Evolutionary conservation across 2,329 filamentous ascomycete genomes (phyloP), one percentile per base, ranked within the genome.

Genomic region (Colletotrichum somersetense): DNA sequence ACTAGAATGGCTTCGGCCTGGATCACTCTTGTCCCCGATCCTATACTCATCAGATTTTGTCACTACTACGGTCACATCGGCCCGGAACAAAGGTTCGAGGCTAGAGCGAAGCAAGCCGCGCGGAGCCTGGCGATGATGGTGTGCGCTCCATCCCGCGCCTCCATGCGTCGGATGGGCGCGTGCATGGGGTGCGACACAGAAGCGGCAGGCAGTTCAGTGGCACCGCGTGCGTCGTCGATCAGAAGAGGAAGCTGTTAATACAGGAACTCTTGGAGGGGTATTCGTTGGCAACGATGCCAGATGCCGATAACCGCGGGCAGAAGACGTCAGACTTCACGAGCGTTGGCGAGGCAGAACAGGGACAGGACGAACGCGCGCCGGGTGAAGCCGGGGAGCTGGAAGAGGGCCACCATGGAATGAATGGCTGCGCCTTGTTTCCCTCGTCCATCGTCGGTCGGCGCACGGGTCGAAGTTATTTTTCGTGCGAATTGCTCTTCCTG

Each of bases 181-280:
- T 33, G 57, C 26, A 67, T 40, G 68, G 33, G 33, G 42, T 56
- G n/a, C 56, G 48, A 62, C 69, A 62, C 69, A 23, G 53, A 69
- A 72, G 14, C 55, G 59, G 59, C 69, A 72, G 69, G 59, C 57
- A 59, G 42, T 46, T 33, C 30, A 16, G 65, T 68, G 30, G 10
- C 65, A 35, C 48, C 62, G 58, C 59, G 52, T 33, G 11, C 33
- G 62, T 6, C 20, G 59, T 40, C 2, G 44, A 48, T 61, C 46
- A 44, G 48, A 62, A 62, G 35, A 61, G 68, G 57, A 58, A 68
- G 65, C 52, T 35, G 53, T 42, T 18, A 1, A 40, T 14, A 10
- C 16, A 26, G 44, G 35, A 16, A 18, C 12, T 11, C 23, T 33
- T 14, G 33, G 66, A 8, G 46, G 53, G n/a, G 20, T n/a, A n/a